Base-by-base conservation (phyloP, 192 early-diverging fungal genomes). In the Coemansia pectinata region DNA sequence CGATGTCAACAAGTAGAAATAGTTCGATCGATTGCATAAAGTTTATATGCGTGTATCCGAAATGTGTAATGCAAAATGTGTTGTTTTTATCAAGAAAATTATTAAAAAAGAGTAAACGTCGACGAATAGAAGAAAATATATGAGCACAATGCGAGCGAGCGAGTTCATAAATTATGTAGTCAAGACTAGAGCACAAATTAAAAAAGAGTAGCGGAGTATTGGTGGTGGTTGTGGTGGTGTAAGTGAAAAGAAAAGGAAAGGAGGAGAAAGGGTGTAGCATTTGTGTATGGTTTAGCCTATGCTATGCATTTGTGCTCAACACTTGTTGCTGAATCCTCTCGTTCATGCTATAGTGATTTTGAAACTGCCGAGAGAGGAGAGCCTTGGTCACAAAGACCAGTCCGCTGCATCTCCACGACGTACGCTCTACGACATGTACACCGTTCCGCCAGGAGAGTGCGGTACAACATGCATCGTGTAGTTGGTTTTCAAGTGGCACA, bases 1-100 rank as follows among this genome's bases (percentile, higher is more conserved):
- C 2, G 93, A 95, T 66, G 80, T 90, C 38, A 91, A 72, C 72
- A 86, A 78, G 68, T 76, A 34, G 55, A 17, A 59, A 29, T 29
- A 29, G 14, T 14, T 9, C 15, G 52, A 55, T 55, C 52, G 23
- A 25, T 29, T 55, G 52, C 52, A 55, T 25, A 55, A 55, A 55
- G 25, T 55, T 25, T 55, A 55, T 39, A 39, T 17, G n/a, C n/a
- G 6, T 4, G 19, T 48, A 48, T 48, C 47, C 25, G 14, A 55
- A 29, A 5, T 27, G 52, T 31, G 23, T 29, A 29, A 55, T 55
- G 52, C 52, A 55, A 14, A 27, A 25, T 55, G 10, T 25, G 52
- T 50, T 50, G 21, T 36, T 36, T 36, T 17, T 45, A 45, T 45
- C 44, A 45, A 45, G 17, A 50, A 19, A 50, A 50, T 50, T 19